Percentiles rank a stretch among this genome's conserved stretches.
phyloP scores from a whole-genome alignment of 768 basidiomycete genomes.

The Termitomyces sp. region DNA sequence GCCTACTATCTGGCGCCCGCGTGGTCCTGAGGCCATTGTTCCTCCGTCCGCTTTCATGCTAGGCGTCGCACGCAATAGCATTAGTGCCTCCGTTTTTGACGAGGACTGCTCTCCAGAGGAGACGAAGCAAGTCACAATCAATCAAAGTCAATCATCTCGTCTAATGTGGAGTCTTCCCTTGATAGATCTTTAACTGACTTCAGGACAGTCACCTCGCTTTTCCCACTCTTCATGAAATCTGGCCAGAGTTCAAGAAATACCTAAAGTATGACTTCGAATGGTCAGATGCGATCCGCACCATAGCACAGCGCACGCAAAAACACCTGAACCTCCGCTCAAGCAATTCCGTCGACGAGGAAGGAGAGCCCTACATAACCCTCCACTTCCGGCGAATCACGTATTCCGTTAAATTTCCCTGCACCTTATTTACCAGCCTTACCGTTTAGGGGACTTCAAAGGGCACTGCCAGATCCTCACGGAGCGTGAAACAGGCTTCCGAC shows the following conservation, averaged over 20 bases:
- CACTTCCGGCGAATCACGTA: conserved; percentile 38
- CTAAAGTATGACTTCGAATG: conserved; percentile 35
- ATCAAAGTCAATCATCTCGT: conserved; percentile 19
- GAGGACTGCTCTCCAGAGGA: conserved; percentile 34
- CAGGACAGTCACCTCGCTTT: conserved; percentile 33
- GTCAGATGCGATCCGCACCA: conserved; percentile 27
- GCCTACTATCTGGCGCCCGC: conserved; percentile 39
- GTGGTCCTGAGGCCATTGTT: conserved; percentile 32
- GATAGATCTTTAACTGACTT: background rate
- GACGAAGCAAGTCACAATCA: conserved; percentile 27
- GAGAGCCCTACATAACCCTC: conserved; percentile 39
- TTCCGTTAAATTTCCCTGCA: background rate
- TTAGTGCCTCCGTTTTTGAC: conserved; percentile 31
- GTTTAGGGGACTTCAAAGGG: conserved; percentile 34
- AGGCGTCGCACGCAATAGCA: conserved; percentile 31
- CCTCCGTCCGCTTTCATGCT: conserved; percentile 39
- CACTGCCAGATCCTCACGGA: conserved; percentile 34
- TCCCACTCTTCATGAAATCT: conserved; percentile 29
- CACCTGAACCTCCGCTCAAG: conserved; percentile 25
- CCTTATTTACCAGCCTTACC: background rate
- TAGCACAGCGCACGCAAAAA: conserved; percentile 29
- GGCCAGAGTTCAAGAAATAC: conserved; percentile 35
- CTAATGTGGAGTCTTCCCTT: conserved; percentile 34
- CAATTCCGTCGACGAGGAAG: conserved; percentile 14
- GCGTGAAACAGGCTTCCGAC: conserved; percentile 33